Evolutionary conservation across 495 filamentous ascomycete species (phyloP).

Genomic region (Penicillium pancosmium): DNA sequence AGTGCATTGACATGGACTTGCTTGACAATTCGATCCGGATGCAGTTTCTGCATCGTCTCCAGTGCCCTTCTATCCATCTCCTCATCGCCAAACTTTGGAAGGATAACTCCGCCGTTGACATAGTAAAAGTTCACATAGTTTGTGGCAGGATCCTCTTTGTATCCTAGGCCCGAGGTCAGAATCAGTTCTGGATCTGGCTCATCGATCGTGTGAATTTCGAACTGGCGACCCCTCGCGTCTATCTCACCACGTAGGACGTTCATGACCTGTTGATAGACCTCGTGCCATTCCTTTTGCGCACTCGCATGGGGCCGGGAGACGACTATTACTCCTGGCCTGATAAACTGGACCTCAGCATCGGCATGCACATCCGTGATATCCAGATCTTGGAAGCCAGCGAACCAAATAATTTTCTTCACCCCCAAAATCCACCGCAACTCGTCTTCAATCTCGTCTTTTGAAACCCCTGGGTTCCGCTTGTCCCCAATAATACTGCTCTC

Average conservation of each 20-base stretch:
- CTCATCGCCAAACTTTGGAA: slow-evolving; percentile 30
- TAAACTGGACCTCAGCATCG: slow-evolving; percentile 29
- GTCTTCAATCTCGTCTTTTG: slow-evolving; percentile 22
- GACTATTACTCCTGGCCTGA: slow-evolving; percentile 28
- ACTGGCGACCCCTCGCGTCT: slow-evolving; percentile 26
- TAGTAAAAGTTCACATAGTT: slow-evolving; percentile 34
- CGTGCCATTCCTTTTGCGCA: slow-evolving; percentile 21
- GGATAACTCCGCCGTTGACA: slow-evolving; percentile 28
- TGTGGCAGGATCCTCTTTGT: slow-evolving; percentile 22
- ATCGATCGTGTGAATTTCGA: slow-evolving; percentile 29
- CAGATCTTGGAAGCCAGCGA: slow-evolving; percentile 24
- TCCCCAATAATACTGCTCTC: slow-evolving; percentile 33
- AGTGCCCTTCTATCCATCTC: slow-evolving; percentile 19
- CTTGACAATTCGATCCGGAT: slow-evolving; percentile 23
- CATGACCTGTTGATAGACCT: slow-evolving; percentile 22
- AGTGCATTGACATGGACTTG: slow-evolving; percentile 29
- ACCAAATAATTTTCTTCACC: slow-evolving; percentile 32
- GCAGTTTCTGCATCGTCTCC: slow-evolving; percentile 20
- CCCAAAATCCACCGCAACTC: slow-evolving; percentile 29
- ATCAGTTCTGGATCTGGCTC: slow-evolving; percentile 21
- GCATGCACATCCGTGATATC: slow-evolving; percentile 33
- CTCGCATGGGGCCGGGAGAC: slow-evolving; percentile 19
- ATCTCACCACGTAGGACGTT: slow-evolving; percentile 22
- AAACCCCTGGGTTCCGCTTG: slow-evolving; percentile 28
- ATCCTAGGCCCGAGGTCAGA: slow-evolving; percentile 11